Evolutionary conservation across 2,329 filamentous ascomycete species (phyloP).

Genomic region (Cytospora leucostoma): DNA sequence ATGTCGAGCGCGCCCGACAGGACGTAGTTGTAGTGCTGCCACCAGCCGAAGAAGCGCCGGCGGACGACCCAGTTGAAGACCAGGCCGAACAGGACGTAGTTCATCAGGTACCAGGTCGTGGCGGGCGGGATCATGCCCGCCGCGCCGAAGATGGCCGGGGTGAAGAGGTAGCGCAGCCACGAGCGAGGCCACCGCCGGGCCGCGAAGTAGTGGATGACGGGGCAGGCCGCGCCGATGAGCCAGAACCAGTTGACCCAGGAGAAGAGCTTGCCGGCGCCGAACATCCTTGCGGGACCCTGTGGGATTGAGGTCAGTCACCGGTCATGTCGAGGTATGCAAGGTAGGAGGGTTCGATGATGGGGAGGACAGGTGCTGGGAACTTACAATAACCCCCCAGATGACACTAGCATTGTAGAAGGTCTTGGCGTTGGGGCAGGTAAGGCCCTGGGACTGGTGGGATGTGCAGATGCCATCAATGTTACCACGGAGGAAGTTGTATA

Average conservation of each 20-base stretch:
- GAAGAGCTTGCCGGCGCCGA: constrained; percentile 36
- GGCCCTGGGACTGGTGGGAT: constrained; percentile 30
- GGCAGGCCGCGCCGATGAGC: constrained; percentile 33
- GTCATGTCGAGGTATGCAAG: too few species aligned
- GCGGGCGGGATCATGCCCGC: constrained; percentile 38
- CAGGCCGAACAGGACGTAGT: constrained; percentile 52
- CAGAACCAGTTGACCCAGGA: constrained; percentile 35
- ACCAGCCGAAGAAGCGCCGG: constrained; percentile 51
- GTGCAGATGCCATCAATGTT: constrained; percentile 50
- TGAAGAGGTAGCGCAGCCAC: constrained; percentile 34
- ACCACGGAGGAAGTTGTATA: constrained; percentile 42
- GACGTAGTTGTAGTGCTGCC: constrained; percentile 58
- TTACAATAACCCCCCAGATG: constrained; percentile 41
- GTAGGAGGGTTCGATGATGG: too few species aligned
- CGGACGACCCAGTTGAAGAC: constrained; percentile 54
- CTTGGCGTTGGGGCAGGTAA: constrained; percentile 38
- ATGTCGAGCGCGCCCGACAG: constrained; percentile 54
- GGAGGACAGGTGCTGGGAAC: not conserved
- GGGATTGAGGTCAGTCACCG: not conserved
- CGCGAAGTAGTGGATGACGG: constrained; percentile 32
- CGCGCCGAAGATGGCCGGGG: constrained; percentile 37
- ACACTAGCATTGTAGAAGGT: constrained; percentile 42
- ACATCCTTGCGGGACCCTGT: constrained; percentile 36
- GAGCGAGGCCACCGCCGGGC: constrained; percentile 30
- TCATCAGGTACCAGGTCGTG: constrained; percentile 43